Conservation (phyloP, 2,329 filamentous ascomycete genomes). For the Hypocreales sp. region DNA sequence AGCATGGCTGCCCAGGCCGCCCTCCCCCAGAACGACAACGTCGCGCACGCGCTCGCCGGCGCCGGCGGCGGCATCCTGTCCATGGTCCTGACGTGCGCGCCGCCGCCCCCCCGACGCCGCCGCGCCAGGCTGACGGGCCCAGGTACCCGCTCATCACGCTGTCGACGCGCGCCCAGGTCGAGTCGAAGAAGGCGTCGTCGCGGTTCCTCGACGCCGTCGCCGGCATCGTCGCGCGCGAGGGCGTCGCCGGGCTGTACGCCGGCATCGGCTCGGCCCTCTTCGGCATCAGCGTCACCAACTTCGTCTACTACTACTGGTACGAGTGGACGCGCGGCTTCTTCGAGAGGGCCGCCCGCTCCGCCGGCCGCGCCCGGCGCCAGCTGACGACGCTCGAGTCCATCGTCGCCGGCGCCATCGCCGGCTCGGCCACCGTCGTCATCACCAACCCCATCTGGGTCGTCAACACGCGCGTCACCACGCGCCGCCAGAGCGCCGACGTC, state of each 20-base stretch:
- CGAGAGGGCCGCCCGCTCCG: constrained; percentile 57
- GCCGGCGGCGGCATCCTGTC: constrained; percentile 88
- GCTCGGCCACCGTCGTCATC: constrained; percentile 82
- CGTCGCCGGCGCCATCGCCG: constrained; percentile 86
- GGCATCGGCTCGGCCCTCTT: constrained; percentile 90
- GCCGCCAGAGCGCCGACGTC: constrained; percentile 41
- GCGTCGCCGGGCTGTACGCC: constrained; percentile 75
- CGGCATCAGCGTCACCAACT: constrained; percentile 97
- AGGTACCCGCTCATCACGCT: constrained; percentile 95
- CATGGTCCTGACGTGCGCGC: constrained; percentile 75
- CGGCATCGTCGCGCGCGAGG: constrained; percentile 83
- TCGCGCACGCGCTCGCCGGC: constrained; percentile 85
- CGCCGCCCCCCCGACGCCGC: neutral
- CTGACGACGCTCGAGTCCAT: constrained; percentile 88
- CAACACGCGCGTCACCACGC: constrained; percentile 95
- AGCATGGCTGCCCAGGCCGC: constrained; percentile 38
- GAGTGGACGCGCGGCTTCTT: constrained; percentile 90
- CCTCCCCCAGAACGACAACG: constrained; percentile 83
- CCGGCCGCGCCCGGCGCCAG: constrained; percentile 61
- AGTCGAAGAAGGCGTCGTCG: constrained; percentile 82
- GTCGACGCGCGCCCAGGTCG: constrained; percentile 92
- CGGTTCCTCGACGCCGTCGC: constrained; percentile 71
- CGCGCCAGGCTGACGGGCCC: constrained; percentile 1
- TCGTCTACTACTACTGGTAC: constrained; percentile 99
- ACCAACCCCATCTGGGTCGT: constrained; percentile 99